Base-by-base conservation (phyloP, 2,329 filamentous ascomycete species). In the Aspergillus viridinutans region DNA sequence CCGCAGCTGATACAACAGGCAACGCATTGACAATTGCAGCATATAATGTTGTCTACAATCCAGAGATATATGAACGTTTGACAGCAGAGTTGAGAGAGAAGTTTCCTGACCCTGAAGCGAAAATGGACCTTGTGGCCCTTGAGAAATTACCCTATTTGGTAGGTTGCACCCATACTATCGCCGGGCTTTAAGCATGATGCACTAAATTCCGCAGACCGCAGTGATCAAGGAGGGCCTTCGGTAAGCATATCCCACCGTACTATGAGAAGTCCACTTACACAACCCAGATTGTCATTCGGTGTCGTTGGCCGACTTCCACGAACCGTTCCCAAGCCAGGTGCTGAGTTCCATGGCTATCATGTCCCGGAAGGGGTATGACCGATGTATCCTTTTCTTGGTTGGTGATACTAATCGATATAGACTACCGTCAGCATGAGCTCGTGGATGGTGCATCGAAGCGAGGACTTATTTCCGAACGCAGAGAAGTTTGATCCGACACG, bases 221-320 rank as follows among this genome's bases (percentile, higher is more conserved):
- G 67, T 75, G 4, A 67, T 75, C 49, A 74, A 74, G 53, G 72
- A 76, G 61, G 71, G 60, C 12, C 61, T 75, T 10, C 65, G 75
- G 65, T 69, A 58, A 52, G 58, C 57, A 20, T 40, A 10, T 47
- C 12, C n/a, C 32, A 21, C 50, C 38, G 0, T 21, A 8, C n/a
- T 48, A 12, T 50, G 4, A 38, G 26, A 14, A 21, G n/a, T 35
- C 4, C 3, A 26, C 28, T 35, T 21, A 21, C 29, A n/a, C 21
- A 40, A n/a, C 12, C 7, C 23, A 67, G 65, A 7, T 32, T 73
- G 3, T 72, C 71, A 5, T 73, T 65, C 55, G 72, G 70, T 25
- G 68, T 73, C 28, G 54, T 63, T 23, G 69, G 69, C 4, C 65
- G 69, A 10, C 66, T 77, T 23, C 69, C 72, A 17, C 64, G 73